A percentile compares a stretch with the other conserved stretches of the same genome.
Evolutionary conservation across 495 filamentous ascomycete species (phyloP).

Genomic region (Aspergillus ellipticus): DNA sequence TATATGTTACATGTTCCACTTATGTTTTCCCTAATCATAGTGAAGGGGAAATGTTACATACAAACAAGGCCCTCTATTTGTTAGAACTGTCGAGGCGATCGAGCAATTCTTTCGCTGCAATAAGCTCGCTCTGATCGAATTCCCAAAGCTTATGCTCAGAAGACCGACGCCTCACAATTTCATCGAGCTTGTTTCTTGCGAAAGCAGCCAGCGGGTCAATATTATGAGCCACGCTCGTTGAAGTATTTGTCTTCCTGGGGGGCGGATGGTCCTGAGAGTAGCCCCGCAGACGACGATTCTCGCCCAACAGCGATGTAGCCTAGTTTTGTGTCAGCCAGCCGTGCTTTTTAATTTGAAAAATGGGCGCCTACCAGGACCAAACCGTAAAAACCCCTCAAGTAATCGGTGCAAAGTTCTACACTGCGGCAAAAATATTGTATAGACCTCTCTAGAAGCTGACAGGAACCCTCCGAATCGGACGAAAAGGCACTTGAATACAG

Average conservation of each 20-base stretch:
- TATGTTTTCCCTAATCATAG: not conserved
- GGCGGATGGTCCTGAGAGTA: constrained; percentile 5
- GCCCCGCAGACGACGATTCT: constrained; percentile 4
- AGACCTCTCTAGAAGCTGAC: constrained; percentile 61
- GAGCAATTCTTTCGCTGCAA: constrained; percentile 65
- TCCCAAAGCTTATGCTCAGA: constrained; percentile 48
- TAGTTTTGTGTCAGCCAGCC: not conserved
- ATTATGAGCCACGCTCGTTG: constrained; percentile 36
- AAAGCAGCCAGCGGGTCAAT: constrained; percentile 66
- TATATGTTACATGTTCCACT: too few species aligned
- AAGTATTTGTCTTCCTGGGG: constrained; percentile 10
- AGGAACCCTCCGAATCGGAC: constrained; percentile 35
- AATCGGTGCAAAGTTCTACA: constrained; percentile 89
- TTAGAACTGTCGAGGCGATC: constrained; percentile 21
- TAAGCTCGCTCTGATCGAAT: constrained; percentile 62
- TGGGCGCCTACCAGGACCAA: constrained; percentile 67
- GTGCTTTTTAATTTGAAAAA: not conserved
- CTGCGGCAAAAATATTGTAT: constrained; percentile 82
- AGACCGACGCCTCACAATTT: constrained; percentile 54
- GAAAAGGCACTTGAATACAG: constrained; percentile 63
- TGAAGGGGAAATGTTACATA: too few species aligned
- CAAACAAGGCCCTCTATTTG: too few species aligned
- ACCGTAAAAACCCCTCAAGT: constrained; percentile 89
- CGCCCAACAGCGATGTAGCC: constrained; percentile 10
- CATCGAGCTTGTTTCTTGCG: constrained; percentile 68